Evolutionary conservation across 345 rosid genomes (phyloP).

Genomic region (Eutrema yunnanense): DNA sequence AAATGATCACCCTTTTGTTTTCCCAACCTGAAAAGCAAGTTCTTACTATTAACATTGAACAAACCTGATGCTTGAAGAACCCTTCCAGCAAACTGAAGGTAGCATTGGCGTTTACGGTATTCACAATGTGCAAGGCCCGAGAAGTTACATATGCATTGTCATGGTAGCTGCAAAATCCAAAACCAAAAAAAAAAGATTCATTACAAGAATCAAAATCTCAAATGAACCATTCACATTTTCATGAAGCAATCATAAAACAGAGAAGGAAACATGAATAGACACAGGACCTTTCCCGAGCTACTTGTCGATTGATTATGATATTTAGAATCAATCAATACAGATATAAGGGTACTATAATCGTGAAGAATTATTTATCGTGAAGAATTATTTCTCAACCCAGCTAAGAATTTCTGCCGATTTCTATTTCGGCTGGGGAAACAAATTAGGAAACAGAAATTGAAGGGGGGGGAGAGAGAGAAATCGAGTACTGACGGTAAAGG

Average conservation of each 20-base stretch:
- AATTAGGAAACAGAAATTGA: neutral
- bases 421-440: neutral
- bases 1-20: neutral
- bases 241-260: neutral
- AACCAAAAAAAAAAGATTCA: neutral
- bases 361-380: neutral
- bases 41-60: neutral
- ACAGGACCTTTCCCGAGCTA: neutral
- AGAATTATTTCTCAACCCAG: neutral
- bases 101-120: constrained; percentile 9
- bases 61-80: constrained; percentile 33
- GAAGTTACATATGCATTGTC: constrained; percentile 31
- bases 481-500: constrained; percentile 31
- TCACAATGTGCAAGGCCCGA: constrained; percentile 32
- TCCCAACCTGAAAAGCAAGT: neutral
- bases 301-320: neutral
- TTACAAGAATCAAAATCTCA: neutral
- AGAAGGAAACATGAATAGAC: neutral
- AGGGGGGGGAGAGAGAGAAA: neutral
- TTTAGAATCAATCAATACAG: neutral
- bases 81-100: constrained; percentile 23
- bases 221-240: neutral
- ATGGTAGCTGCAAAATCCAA: constrained; percentile 26
- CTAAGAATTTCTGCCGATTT: neutral
- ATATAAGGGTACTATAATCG: neutral